Evolutionary conservation across 2,329 filamentous ascomycete genomes (phyloP).

Genomic region (Fonsecaea nubica): DNA sequence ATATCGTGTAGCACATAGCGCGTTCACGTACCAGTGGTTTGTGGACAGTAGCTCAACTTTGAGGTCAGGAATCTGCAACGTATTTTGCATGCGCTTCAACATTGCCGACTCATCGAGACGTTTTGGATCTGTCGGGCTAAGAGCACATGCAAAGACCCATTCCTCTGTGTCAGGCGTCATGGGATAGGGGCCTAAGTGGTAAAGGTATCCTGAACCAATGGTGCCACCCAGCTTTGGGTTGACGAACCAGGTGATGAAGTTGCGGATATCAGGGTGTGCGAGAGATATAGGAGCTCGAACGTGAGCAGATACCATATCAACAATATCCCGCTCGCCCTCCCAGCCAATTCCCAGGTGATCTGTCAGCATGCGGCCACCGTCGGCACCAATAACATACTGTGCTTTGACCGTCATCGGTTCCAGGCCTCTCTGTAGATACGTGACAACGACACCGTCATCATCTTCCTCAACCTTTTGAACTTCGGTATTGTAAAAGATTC

Average conservation of each 20-base stretch:
- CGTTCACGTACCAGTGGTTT: conserved; percentile 46
- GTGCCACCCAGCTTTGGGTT: conserved; percentile 46
- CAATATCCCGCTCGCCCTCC: conserved; percentile 44
- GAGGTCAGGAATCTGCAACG: conserved; percentile 44
- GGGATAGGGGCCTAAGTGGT: conserved; percentile 47
- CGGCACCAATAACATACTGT: conserved; percentile 45
- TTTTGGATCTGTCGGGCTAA: conserved; percentile 39
- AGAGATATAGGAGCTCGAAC: conserved; percentile 42
- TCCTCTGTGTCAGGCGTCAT: conserved; percentile 42
- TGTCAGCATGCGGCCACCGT: conserved; percentile 45
- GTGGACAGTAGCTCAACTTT: conserved; percentile 43
- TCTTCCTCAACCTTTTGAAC: conserved; percentile 40
- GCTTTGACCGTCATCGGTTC: conserved; percentile 34
- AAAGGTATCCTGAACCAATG: conserved; percentile 45
- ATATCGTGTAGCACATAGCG: conserved; percentile 42
- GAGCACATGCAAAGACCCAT: conserved; percentile 45
- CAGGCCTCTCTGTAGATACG: conserved; percentile 27
- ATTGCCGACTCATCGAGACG: conserved; percentile 40
- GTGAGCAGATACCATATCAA: conserved; percentile 47
- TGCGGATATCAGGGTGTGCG: conserved; percentile 42
- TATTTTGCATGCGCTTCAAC: conserved; percentile 40
- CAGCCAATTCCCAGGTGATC: conserved; percentile 43
- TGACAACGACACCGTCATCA: conserved; percentile 39
- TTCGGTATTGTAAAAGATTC: conserved; percentile 42
- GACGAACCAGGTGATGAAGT: conserved; percentile 48